Base-by-base conservation (phyloP, 75 land plant genomes). In the Isoetes taiwanensis region DNA sequence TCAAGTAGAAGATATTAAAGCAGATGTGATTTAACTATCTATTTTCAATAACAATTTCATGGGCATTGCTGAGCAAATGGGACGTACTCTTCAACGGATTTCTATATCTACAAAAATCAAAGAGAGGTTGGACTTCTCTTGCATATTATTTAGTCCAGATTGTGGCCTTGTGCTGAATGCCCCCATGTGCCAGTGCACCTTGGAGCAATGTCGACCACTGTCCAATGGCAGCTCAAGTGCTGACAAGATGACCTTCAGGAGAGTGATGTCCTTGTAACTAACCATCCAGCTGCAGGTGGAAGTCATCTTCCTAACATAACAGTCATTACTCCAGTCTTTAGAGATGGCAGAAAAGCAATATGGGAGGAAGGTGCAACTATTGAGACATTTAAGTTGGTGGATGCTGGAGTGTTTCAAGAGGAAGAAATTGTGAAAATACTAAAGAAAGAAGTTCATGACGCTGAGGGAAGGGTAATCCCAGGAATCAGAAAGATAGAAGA, bases 11-110 rank as follows among this genome's bases (percentile, higher is more conserved):
- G 50, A 19, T 46, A 46, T 23, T 5, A 19, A 46, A n/a, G 8
- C n/a, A 6, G 50, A 46, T 23, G 50, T 46, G n/a, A 19, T 46
- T 4, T 23, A 46, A n/a, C 16, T 46, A 6, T 46, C 50, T n/a
- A 46, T 46, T n/a, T 46, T 46, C 50, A 46, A 46, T n/a, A 46
- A 46, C 50, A 46, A 23, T 16, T 46, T 46, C 16, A 46, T 46
- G 50, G 50, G 50, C 6, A 46, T 46, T n/a, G 50, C 50, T 8
- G 50, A 46, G 50, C 50, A 46, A n/a, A 46, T 46, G 50, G 50
- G 50, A 46, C 16, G 50, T 6, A 46, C 50, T 6, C 50, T 46
- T 4, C 50, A 46, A n/a, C 6, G 50, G 25, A 46, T 23, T 16
- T 46, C 50, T n/a, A 46, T 46, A 19, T 46, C 50, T 8, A 46